phyloP scores from a whole-genome alignment of 2,329 filamentous ascomycete genomes.

The Beauveria sp. region DNA sequence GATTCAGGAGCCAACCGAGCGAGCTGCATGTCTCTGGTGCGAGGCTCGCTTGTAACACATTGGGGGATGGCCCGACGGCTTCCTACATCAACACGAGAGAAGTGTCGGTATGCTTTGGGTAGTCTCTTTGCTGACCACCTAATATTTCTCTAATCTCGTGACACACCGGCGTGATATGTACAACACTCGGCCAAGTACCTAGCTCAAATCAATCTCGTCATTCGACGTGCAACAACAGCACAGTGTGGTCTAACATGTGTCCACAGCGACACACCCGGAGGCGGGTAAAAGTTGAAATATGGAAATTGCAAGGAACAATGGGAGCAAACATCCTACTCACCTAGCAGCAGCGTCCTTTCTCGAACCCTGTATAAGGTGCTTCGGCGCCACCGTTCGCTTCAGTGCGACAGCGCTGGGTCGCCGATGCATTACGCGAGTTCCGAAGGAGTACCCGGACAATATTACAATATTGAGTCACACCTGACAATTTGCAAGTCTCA shows the following conservation, averaged over 20 bases:
- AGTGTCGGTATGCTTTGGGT: background rate
- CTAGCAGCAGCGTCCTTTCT: background rate
- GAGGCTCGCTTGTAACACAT: conserved; percentile 5
- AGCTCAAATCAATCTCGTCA: background rate
- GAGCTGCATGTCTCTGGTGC: conserved; percentile 5
- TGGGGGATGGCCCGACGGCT: background rate
- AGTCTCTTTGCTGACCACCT: background rate
- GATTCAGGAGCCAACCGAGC: conserved; percentile 1
- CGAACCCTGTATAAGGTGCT: background rate
- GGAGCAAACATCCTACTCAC: background rate
- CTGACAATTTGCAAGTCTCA: background rate
- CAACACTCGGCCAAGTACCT: background rate
- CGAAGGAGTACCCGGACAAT: background rate
- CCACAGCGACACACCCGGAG: background rate
- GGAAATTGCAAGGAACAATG: background rate
- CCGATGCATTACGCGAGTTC: background rate
- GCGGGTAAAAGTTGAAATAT: background rate
- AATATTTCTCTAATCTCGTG: background rate
- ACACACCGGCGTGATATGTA: background rate
- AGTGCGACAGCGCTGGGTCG: background rate
- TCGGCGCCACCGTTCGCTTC: background rate
- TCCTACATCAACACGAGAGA: background rate
- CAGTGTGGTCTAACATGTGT: background rate
- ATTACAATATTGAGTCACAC: background rate
- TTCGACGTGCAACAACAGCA: background rate